phyloP scores from a whole-genome alignment of 495 filamentous ascomycete species.

The Mycothermus thermophilus region DNA sequence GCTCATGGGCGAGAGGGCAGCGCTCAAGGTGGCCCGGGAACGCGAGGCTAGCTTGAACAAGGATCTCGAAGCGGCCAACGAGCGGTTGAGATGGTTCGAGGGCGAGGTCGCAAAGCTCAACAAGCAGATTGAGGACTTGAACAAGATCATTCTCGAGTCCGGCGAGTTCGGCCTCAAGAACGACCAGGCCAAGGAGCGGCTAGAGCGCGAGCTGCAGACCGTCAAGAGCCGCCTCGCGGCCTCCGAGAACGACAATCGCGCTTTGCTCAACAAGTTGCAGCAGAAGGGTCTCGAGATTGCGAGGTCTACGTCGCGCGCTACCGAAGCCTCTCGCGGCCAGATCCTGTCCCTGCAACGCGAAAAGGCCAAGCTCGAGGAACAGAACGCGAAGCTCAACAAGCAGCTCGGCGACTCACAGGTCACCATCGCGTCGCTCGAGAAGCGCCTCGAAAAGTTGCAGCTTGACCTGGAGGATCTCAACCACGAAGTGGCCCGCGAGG shows the following conservation, averaged over 20 bases:
- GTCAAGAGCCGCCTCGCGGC: slow-evolving; percentile 81
- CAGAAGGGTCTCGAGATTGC: slow-evolving; percentile 97
- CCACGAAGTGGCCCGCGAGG: slow-evolving; percentile 81
- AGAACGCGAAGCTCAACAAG: slow-evolving; percentile 64
- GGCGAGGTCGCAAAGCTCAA: slow-evolving; percentile 60
- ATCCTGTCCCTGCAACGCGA: slow-evolving; percentile 66
- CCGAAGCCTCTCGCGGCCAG: slow-evolving; percentile 70
- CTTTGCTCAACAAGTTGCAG: slow-evolving; percentile 88
- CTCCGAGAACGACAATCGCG: slow-evolving; percentile 95
- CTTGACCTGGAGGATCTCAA: slow-evolving; percentile 84
- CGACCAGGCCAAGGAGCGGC: slow-evolving; percentile 83
- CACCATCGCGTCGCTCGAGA: slow-evolving; percentile 73
- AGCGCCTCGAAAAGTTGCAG: slow-evolving; percentile 89
- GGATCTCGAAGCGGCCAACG: slow-evolving; percentile 62
- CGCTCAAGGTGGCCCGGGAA: slow-evolving; percentile 65
- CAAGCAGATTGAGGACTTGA: slow-evolving; percentile 64
- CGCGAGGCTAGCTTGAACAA: slow-evolving; percentile 61
- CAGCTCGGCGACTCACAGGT: slow-evolving; percentile 82
- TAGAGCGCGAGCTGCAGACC: slow-evolving; percentile 85
- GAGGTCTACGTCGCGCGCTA: slow-evolving; percentile 72
- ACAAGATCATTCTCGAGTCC: slow-evolving; percentile 71
- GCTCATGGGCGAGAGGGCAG: slow-evolving; percentile 61
- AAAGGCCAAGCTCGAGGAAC: slow-evolving; percentile 72
- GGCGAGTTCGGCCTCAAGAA: slow-evolving; percentile 74
- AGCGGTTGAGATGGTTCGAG: slow-evolving; percentile 59